phyloP scores from a whole-genome alignment of 2,329 filamentous ascomycete genomes.

The Pseudonectria foliicola region DNA sequence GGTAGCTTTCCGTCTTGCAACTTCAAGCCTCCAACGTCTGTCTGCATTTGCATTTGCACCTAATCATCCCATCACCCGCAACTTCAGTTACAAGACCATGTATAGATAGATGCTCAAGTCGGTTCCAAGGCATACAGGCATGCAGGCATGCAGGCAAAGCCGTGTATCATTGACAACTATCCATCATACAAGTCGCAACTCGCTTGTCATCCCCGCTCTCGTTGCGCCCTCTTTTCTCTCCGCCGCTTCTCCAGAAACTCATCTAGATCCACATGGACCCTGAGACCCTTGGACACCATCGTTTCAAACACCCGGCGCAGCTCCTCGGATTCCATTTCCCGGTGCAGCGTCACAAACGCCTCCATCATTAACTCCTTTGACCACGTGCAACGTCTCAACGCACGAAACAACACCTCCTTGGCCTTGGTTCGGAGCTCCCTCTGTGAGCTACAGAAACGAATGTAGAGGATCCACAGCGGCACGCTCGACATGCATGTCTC shows the following conservation, averaged over 20 bases:
- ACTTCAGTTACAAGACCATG: too few species aligned
- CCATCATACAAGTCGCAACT: background rate
- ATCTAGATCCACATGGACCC: constrained; percentile 45
- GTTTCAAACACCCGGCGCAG: constrained; percentile 41
- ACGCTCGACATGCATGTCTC: constrained; percentile 32
- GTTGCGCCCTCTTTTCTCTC: constrained; percentile 8
- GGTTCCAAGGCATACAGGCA: too few species aligned
- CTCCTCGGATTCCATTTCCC: constrained; percentile 40
- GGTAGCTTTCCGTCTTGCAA: too few species aligned
- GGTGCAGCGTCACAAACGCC: constrained; percentile 39
- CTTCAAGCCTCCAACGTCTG: too few species aligned
- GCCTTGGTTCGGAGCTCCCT: constrained; percentile 33
- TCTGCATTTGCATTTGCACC: too few species aligned
- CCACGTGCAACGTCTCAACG: constrained; percentile 41
- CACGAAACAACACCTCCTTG: constrained; percentile 43
- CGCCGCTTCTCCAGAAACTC: constrained; percentile 36
- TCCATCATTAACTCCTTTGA: constrained; percentile 44
- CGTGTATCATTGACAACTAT: too few species aligned
- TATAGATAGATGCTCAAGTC: too few species aligned
- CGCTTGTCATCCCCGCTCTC: constrained; percentile 4
- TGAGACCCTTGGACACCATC: constrained; percentile 41
- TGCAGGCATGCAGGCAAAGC: too few species aligned
- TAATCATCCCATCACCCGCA: too few species aligned
- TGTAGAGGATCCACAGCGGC: constrained; percentile 43
- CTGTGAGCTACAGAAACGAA: constrained; percentile 37